Evolutionary conservation across 768 basidiomycete species (phyloP).

Genomic region (Mycena floridula): DNA sequence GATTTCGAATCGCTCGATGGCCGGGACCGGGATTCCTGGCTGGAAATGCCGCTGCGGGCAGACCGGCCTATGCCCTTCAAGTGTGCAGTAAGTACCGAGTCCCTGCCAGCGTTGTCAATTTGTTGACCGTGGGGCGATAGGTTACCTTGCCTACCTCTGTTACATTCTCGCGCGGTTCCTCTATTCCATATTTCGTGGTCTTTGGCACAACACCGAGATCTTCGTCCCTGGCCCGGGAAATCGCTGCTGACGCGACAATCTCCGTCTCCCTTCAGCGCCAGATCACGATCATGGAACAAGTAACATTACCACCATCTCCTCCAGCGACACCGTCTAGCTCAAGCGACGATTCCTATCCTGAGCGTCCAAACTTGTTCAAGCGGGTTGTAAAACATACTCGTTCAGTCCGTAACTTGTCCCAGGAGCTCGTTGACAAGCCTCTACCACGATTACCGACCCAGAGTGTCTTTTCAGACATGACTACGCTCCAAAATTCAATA

Average conservation of each 20-base stretch:
- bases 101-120: conserved; percentile 1
- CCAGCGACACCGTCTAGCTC: conserved; percentile 39
- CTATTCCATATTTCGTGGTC: conserved; percentile 69
- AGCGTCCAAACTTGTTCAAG: conserved; percentile 23
- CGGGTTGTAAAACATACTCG: conserved; percentile 24
- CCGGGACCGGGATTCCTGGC: conserved; percentile 47
- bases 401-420: conserved; percentile 14
- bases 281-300: conserved; percentile 43
- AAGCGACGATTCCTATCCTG: conserved; percentile 33
- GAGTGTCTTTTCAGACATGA: conserved; percentile 34
- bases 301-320: conserved; percentile 35
- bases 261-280: conserved; percentile 61
- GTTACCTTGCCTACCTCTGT: conserved; percentile 58
- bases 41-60: conserved; percentile 59
- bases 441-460: conserved; percentile 35
- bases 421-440: conserved; percentile 30
- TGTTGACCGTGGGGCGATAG: conserved; percentile 25
- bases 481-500: conserved; percentile 43
- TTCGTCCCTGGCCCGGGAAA: conserved; percentile 49
- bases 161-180: conserved; percentile 53
- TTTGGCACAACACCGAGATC: conserved; percentile 62
- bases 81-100: conserved; percentile 51
- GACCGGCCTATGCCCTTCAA: conserved; percentile 60
- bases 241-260: conserved; percentile 65
- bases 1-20: conserved; percentile 58